These are phyloP conservation scores for Rhinocladiella mackenziei DNA, from an alignment of 2,329 filamentous ascomycete species.

Conservation along the genomic window DNA sequence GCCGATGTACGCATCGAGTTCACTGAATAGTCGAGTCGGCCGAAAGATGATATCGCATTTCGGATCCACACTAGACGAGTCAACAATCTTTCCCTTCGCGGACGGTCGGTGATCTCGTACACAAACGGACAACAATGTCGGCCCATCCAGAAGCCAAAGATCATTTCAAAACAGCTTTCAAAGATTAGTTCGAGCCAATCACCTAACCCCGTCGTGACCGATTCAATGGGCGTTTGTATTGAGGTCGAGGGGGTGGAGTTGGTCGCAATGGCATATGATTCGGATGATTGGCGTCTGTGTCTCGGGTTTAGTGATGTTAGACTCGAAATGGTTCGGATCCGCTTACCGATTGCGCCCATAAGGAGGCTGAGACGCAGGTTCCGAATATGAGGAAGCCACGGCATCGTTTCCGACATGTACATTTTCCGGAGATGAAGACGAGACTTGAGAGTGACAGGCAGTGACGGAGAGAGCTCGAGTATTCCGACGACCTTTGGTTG, in stretches of 20 bases:
- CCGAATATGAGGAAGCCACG: neutral
- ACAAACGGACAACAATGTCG: conserved; percentile 43
- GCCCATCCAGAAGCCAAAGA: conserved; percentile 45
- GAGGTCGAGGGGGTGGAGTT: neutral
- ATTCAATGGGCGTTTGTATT: conserved; percentile 6
- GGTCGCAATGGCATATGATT: neutral
- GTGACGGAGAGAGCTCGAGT: conserved; percentile 1
- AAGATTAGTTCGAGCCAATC: conserved; percentile 34
- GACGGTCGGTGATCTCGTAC: conserved; percentile 30
- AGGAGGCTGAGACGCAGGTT: neutral
- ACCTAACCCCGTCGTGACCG: conserved; percentile 3
- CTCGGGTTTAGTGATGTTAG: too few species aligned
- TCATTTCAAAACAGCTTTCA: conserved; percentile 37
- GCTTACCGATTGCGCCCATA: neutral
- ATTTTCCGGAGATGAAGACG: conserved; percentile 4
- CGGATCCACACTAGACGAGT: conserved; percentile 6
- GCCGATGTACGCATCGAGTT: conserved; percentile 28
- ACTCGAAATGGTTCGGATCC: too few species aligned
- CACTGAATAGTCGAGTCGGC: conserved; percentile 33
- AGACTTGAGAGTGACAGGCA: neutral
- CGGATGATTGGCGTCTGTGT: too few species aligned
- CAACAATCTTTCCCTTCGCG: neutral
- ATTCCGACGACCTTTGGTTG: conserved; percentile 4
- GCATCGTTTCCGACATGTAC: neutral
- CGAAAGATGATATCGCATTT: conserved; percentile 21